Conservation (phyloP, 2,329 filamentous ascomycete species). For the Colletotrichum shisoi region DNA sequence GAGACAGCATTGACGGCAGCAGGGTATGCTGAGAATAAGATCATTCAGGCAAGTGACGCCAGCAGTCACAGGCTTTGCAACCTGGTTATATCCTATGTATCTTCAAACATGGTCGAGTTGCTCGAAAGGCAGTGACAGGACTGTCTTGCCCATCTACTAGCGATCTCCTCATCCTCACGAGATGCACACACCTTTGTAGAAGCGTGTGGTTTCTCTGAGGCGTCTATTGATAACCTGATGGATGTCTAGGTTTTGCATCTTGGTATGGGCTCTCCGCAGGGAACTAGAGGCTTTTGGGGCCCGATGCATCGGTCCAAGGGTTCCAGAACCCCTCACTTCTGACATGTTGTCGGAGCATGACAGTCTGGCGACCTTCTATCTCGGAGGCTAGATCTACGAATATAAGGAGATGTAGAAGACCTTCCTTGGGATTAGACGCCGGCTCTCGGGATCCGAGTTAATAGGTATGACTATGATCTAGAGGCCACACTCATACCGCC, state of each 20-base stretch:
- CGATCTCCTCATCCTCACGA: not conserved
- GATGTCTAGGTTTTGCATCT: not conserved
- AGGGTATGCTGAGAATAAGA: not conserved
- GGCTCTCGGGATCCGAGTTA: no score
- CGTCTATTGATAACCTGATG: not conserved
- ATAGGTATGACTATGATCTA: not conserved
- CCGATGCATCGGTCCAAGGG: not conserved
- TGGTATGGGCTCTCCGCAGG: not conserved
- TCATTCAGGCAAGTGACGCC: not conserved
- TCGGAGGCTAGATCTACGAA: not conserved
- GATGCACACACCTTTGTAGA: not conserved
- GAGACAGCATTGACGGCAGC: conserved; percentile 3
- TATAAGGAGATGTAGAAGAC: not conserved
- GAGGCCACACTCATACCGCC: not conserved
- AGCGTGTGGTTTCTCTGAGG: not conserved
- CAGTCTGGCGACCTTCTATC: not conserved
- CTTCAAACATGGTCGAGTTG: not conserved
- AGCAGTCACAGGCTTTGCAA: not conserved
- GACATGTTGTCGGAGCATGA: not conserved
- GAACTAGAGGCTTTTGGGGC: not conserved
- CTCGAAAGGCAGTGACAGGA: not conserved
- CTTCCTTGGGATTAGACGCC: not conserved
- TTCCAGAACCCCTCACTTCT: no score
- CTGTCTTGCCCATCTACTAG: no score
- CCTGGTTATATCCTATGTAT: not conserved